Conservation (phyloP, 352 stramenopile species). For the Globisporangium recalcitrans region DNA sequence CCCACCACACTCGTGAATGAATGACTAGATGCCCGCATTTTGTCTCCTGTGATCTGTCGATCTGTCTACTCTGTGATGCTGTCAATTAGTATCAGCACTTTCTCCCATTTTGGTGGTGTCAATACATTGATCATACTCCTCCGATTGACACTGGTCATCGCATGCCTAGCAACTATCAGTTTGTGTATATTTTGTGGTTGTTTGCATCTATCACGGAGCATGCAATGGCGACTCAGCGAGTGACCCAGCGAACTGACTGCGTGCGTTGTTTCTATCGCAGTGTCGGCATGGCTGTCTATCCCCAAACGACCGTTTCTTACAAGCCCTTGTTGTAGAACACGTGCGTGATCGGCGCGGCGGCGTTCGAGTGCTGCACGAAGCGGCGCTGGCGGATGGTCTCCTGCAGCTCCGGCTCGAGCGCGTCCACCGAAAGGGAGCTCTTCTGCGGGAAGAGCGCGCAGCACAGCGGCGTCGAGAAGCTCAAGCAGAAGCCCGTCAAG, state of each 20-base stretch:
- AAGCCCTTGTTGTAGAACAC: constrained; percentile 81
- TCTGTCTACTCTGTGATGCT: not conserved
- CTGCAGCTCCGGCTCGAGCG: constrained; percentile 68
- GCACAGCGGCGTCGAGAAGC: constrained; percentile 74
- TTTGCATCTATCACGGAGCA: not conserved
- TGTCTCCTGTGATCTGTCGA: not conserved
- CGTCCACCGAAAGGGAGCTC: constrained; percentile 46
- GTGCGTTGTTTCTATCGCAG: constrained; percentile 1
- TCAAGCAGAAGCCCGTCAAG: constrained; percentile 64
- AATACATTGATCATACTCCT: not conserved
- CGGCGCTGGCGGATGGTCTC: constrained; percentile 35
- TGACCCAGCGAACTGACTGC: not conserved
- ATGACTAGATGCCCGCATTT: not conserved
- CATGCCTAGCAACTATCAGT: too few relatives aligned
- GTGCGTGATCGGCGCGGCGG: constrained; percentile 34
- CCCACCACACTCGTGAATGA: not conserved
- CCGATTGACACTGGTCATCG: too few relatives aligned
- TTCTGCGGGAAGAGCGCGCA: constrained; percentile 83
- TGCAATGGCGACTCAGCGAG: not conserved
- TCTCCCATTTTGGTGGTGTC: not conserved
- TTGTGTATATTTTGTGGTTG: not conserved
- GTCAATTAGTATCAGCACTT: not conserved
- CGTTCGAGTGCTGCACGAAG: constrained; percentile 35
- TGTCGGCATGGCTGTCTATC: not conserved
- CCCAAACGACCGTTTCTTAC: too few relatives aligned